phyloP scores from a whole-genome alignment of 1,284 basidiomycete species.

The Hemileia vastatrix region DNA sequence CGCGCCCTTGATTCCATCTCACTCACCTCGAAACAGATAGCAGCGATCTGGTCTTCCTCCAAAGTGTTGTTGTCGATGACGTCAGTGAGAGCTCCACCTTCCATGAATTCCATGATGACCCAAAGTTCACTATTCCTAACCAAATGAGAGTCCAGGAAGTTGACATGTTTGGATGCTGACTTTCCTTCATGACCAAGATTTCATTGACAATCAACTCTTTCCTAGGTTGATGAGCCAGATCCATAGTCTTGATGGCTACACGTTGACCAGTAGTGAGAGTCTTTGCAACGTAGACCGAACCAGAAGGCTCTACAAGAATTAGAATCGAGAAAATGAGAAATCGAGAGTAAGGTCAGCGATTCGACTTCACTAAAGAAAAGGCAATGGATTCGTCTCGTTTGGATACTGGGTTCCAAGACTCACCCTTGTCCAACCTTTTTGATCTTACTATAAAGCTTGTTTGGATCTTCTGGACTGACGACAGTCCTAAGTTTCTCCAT shows the following conservation, averaged over 20 bases:
- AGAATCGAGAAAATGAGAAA: too few relatives aligned
- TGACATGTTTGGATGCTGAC: slow-evolving; percentile 98
- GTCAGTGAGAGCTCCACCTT: slow-evolving; percentile 92
- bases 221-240: slow-evolving; percentile 83
- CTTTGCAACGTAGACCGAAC: slow-evolving; percentile 99
- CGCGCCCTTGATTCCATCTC: too few relatives aligned
- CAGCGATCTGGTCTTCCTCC: slow-evolving; percentile 91
- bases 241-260: slow-evolving; percentile 99
- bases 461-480: slow-evolving; percentile 77
- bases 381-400: too few relatives aligned
- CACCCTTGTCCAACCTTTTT: slow-evolving; percentile 92
- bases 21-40: slow-evolving; percentile 79
- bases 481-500: slow-evolving; percentile 93
- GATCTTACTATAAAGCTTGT: slow-evolving; percentile 85
- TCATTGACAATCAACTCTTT: slow-evolving; percentile 99
- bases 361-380: too few relatives aligned
- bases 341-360: too few relatives aligned
- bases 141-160: slow-evolving; percentile 87
- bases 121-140: slow-evolving; percentile 87
- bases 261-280: slow-evolving; percentile 75
- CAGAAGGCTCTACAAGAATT: too few relatives aligned
- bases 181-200: slow-evolving; percentile 98
- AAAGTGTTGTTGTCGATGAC: slow-evolving; percentile 96
- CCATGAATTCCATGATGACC: slow-evolving; percentile 99
- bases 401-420: too few relatives aligned